Base-by-base conservation (phyloP, 2,329 filamentous ascomycete species). In the Stemphylium vesicarium region DNA sequence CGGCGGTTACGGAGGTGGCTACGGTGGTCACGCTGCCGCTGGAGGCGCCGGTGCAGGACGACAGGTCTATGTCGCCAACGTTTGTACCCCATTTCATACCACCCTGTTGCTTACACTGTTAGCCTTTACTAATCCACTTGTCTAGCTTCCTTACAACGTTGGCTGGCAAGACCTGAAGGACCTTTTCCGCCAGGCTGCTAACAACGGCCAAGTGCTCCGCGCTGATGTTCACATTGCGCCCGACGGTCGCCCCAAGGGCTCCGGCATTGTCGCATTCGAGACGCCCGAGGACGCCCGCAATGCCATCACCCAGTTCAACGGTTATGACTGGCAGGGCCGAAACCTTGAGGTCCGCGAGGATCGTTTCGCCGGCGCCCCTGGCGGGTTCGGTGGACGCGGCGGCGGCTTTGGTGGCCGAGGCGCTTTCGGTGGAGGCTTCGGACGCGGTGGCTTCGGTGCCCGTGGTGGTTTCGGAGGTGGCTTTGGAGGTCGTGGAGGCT, bases 161-260 rank as follows among this genome's bases (percentile, higher is more conserved):
- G 95, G 95, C 75, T 99, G 95, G 95, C 95, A 99, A 80, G 95
- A 99, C 78, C 82, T 99, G 68, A 99, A 99, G 81, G 95, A 99
- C 78, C 84, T 99, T 65, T 99, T 99, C 84, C 91, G 95, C 73
- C 93, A 97, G 85, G 93, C 95, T 62, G 68, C 66, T 13, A 66
- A 68, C 46, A 74, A 70, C 53, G 73, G 74, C 18, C 69, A 71
- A 57, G 92, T 99, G 57, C 90, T 97, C 71, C 92, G 95, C 74
- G 95, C 95, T 62, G 95, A 99, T 78, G 93, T 99, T 54, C 94
- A 99, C 77, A 82, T 91, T 57, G 91, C 93, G 50, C 91, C 91
- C 11, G 94, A 96, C 70, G 94, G 95, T 61, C 88, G 93, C 62
- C 92, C 95, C 43, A 99, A 98, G 81, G 95, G 95, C 50, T 96